phyloP scores from a whole-genome alignment of 2,329 filamentous ascomycete species.

The Aspergillus japonicus region DNA sequence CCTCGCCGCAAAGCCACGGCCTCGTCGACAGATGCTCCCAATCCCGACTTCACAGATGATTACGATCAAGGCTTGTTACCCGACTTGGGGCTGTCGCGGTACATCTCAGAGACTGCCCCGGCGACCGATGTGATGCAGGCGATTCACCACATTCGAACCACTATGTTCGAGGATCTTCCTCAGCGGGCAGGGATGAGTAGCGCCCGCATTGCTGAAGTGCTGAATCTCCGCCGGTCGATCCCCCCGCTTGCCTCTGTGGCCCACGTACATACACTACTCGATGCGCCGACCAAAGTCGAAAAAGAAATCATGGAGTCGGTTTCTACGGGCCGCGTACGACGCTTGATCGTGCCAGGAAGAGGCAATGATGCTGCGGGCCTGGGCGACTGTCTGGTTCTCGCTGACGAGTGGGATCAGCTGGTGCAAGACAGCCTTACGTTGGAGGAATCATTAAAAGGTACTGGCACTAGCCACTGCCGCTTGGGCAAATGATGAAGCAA shows the following conservation, averaged over 20 bases:
- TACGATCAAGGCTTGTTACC: conserved; percentile 45
- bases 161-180: conserved; percentile 59
- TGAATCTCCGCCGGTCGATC: conserved; percentile 56
- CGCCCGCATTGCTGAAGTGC: conserved; percentile 57
- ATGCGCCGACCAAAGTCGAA: conserved; percentile 58
- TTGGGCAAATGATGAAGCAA: background rate
- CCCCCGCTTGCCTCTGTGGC: conserved; percentile 60
- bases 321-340: conserved; percentile 51
- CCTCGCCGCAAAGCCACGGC: conserved; percentile 41
- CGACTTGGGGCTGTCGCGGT: conserved; percentile 52
- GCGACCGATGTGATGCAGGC: conserved; percentile 54
- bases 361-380: conserved; percentile 56
- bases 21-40: conserved; percentile 25
- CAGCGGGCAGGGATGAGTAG: conserved; percentile 61
- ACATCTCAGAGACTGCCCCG: conserved; percentile 48
- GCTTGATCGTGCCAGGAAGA: conserved; percentile 56
- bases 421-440: conserved; percentile 38
- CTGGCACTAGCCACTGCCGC: background rate
- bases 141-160: conserved; percentile 52
- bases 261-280: conserved; percentile 59
- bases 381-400: conserved; percentile 58
- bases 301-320: conserved; percentile 57
- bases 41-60: conserved; percentile 25
- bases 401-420: conserved; percentile 52
- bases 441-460: conserved; percentile 37